Conservation (phyloP, 2,329 filamentous ascomycete genomes). For the Penicillium crustosum region DNA sequence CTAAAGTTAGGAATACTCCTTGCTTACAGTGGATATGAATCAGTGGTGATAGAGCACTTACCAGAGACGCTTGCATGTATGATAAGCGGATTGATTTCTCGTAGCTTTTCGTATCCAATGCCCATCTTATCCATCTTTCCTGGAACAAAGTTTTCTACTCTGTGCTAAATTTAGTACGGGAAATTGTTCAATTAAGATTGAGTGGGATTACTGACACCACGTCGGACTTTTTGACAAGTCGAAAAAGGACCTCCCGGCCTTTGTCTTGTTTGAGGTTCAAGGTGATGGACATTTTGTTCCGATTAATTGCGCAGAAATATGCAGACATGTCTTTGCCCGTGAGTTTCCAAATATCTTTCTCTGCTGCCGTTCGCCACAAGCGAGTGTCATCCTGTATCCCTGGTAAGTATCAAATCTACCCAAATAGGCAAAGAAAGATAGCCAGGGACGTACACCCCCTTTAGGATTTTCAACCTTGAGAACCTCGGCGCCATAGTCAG, state of each 20-base stretch:
- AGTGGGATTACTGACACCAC: constrained; percentile 32
- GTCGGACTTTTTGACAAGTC: constrained; percentile 40
- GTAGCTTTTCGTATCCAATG: constrained; percentile 43
- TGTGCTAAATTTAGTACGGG: constrained; percentile 1
- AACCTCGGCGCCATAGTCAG: no score
- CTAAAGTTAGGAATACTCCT: background rate
- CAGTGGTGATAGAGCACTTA: constrained; percentile 5
- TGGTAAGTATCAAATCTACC: background rate
- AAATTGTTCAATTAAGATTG: background rate
- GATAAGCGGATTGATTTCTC: constrained; percentile 39
- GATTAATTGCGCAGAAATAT: constrained; percentile 48
- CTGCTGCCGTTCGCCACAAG: constrained; percentile 32
- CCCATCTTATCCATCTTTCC: constrained; percentile 45
- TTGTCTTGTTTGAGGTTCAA: constrained; percentile 33
- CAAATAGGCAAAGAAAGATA: no score
- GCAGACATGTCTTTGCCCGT: constrained; percentile 36
- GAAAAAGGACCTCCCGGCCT: constrained; percentile 34
- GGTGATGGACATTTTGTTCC: constrained; percentile 47
- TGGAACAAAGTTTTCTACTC: constrained; percentile 48
- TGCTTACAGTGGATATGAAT: background rate
- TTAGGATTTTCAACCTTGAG: no score
- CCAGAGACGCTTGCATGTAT: constrained; percentile 48
- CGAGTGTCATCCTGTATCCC: constrained; percentile 32
- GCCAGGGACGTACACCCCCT: no score
- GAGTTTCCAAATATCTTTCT: constrained; percentile 30